These are phyloP conservation scores for Yamadazyma tumulicola DNA, from an alignment of 805 yeast species.

Conservation along the genomic window DNA sequence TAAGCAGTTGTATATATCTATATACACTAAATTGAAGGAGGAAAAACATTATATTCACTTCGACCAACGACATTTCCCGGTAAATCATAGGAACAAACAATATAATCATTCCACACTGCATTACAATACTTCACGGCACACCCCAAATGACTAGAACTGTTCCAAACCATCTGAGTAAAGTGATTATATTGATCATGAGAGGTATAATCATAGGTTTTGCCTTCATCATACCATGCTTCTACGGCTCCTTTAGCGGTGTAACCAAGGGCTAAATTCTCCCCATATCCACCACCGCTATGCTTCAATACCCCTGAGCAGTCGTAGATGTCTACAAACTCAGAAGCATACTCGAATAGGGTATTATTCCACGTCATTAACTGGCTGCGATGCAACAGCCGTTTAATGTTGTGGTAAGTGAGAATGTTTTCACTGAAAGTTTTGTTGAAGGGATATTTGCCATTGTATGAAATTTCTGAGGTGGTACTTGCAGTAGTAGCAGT, in stretches of 20 bases:
- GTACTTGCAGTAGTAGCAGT: neutral
- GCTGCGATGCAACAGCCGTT: conserved; percentile 28
- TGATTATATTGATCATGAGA: conserved; percentile 28
- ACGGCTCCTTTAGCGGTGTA: conserved; percentile 30
- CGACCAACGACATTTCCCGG: conserved; percentile 29
- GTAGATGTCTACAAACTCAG: conserved; percentile 27
- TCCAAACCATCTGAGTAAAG: conserved; percentile 40
- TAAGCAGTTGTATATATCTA: neutral
- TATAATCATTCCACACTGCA: conserved; percentile 31
- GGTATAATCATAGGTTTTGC: conserved; percentile 25
- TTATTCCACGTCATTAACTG: conserved; percentile 30
- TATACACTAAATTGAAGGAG: conserved; percentile 5
- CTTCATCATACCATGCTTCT: conserved; percentile 41
- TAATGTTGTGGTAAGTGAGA: conserved; percentile 25
- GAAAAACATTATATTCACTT: conserved; percentile 22
- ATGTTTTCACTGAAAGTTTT: conserved; percentile 5
- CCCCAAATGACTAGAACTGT: conserved; percentile 26
- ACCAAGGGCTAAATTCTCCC: conserved; percentile 41
- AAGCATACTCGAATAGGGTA: conserved; percentile 28
- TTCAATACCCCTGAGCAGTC: conserved; percentile 31
- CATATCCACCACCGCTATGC: conserved; percentile 35
- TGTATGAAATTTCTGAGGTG: conserved; percentile 1
- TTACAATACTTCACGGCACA: conserved; percentile 33
- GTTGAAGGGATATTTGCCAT: conserved; percentile 3
- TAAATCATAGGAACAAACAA: conserved; percentile 36